phyloP scores from a whole-genome alignment of 2,329 filamentous ascomycete species.

The Pezicula rhizophila region DNA sequence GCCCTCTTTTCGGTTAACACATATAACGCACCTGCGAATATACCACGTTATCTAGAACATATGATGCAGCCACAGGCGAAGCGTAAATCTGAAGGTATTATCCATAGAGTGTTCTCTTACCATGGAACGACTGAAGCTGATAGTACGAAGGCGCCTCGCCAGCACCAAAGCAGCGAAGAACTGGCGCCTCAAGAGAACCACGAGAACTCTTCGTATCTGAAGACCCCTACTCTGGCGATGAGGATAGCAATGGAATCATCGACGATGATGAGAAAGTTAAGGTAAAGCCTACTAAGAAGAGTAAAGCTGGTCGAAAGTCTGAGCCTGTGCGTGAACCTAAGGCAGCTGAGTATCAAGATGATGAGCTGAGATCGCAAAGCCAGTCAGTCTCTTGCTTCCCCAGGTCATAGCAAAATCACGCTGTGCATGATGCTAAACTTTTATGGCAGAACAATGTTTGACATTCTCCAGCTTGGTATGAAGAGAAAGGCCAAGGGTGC shows the following conservation, averaged over 20 bases:
- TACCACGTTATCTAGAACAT: too few relatives aligned
- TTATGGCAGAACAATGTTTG: neutral
- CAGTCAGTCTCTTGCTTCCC: slow-evolving; percentile 15
- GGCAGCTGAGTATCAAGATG: slow-evolving; percentile 20
- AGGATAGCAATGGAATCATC: slow-evolving; percentile 7
- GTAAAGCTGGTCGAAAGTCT: slow-evolving; percentile 10
- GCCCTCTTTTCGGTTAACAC: too few relatives aligned
- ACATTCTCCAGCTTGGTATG: neutral
- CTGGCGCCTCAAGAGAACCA: slow-evolving; percentile 2
- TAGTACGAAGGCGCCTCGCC: slow-evolving; percentile 14
- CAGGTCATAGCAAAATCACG: neutral
- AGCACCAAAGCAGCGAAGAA: slow-evolving; percentile 2
- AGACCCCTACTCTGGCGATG: neutral
- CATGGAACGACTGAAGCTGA: slow-evolving; percentile 12
- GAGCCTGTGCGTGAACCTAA: slow-evolving; percentile 11
- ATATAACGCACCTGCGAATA: too few relatives aligned
- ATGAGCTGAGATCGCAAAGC: slow-evolving; percentile 19
- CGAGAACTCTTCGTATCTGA: neutral
- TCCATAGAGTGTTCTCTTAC: neutral
- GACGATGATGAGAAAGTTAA: neutral
- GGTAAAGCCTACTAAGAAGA: slow-evolving; percentile 10
- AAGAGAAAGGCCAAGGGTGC: slow-evolving; percentile 10
- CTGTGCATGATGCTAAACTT: neutral
- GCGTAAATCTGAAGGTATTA: slow-evolving; percentile 18
- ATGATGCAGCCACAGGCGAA: slow-evolving; percentile 7